Evolutionary conservation across 306 rosid genomes (phyloP).

Genomic region (Myrica gale): DNA sequence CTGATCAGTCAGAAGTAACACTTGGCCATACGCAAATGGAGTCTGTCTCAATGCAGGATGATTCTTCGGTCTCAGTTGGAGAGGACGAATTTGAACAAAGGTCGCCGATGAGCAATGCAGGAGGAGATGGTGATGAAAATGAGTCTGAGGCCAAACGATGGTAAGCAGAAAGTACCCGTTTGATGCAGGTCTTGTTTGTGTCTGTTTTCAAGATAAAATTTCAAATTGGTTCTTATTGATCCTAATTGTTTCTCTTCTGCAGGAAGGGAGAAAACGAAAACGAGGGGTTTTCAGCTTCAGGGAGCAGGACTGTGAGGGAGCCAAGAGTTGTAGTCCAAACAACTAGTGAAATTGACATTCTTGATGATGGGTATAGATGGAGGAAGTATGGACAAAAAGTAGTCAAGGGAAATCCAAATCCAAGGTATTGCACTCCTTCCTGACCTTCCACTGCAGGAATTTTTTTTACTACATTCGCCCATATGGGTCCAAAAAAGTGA

Average conservation of each 20-base stretch:
- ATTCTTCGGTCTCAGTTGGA: conserved; percentile 69
- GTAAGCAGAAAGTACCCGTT: conserved; percentile 35
- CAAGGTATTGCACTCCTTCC: conserved; percentile 48
- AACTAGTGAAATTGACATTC: conserved; percentile 87
- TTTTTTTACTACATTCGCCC: no score
- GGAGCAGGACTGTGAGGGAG: conserved; percentile 74
- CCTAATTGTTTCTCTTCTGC: conserved; percentile 24
- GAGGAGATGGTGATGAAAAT: conserved; percentile 49
- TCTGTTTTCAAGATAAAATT: conserved; percentile 7
- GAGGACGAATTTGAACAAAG: conserved; percentile 72
- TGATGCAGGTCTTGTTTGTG: neutral
- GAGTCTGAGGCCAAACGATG: conserved; percentile 84
- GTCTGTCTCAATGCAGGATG: conserved; percentile 49
- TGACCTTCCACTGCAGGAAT: no score
- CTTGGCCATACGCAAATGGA: conserved; percentile 42
- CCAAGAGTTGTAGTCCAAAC: conserved; percentile 99
- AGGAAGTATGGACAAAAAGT: conserved; percentile 98
- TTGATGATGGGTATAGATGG: conserved; percentile 97
- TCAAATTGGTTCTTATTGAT: conserved; percentile 4
- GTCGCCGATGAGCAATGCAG: conserved; percentile 57
- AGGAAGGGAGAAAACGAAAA: conserved; percentile 77
- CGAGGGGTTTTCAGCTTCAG: conserved; percentile 51
- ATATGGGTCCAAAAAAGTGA: neutral
- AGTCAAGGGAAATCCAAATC: conserved; percentile 96
- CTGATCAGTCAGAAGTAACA: conserved; percentile 52